These are phyloP conservation scores for Mixia osmundae DNA, from an alignment of 1,284 basidiomycete species.

Conservation along the genomic window DNA sequence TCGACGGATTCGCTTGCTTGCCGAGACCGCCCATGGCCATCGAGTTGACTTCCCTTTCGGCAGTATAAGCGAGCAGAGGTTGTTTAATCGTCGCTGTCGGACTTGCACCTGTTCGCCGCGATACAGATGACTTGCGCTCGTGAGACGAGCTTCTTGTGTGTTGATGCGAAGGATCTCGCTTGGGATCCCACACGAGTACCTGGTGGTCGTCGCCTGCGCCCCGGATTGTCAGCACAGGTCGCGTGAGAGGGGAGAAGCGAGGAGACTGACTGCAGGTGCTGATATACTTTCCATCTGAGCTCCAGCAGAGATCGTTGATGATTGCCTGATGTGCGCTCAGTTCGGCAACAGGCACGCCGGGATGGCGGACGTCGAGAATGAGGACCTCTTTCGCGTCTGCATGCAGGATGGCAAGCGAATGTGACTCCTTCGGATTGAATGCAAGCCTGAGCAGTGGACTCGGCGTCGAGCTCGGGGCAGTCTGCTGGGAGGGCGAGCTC, in stretches of 20 bases:
- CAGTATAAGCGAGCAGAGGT: constrained; percentile 59
- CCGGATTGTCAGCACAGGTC: too few species aligned
- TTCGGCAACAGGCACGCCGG: constrained; percentile 78
- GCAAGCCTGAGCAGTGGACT: constrained; percentile 56
- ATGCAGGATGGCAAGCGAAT: constrained; percentile 82
- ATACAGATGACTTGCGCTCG: background rate
- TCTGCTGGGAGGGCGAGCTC: constrained; percentile 1
- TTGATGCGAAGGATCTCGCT: constrained; percentile 6
- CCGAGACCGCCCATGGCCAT: constrained; percentile 38
- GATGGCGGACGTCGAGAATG: constrained; percentile 80
- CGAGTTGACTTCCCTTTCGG: constrained; percentile 54
- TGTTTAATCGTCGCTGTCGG: constrained; percentile 30
- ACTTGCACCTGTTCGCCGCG: constrained; percentile 7
- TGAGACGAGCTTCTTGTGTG: constrained; percentile 7
- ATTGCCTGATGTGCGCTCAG: constrained; percentile 49
- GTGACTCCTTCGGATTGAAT: constrained; percentile 63
- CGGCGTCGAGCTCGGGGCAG: constrained; percentile 30
- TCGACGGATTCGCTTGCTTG: too few species aligned
- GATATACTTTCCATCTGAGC: background rate
- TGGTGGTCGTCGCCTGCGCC: constrained; percentile 11
- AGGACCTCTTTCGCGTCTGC: constrained; percentile 67
- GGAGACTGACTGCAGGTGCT: constrained; percentile 4
- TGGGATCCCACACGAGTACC: constrained; percentile 8
- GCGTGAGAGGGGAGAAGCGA: too few species aligned
- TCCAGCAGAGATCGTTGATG: constrained; percentile 71